phyloP scores from a whole-genome alignment of 805 yeast genomes.

The Suhomyces faveliae region DNA sequence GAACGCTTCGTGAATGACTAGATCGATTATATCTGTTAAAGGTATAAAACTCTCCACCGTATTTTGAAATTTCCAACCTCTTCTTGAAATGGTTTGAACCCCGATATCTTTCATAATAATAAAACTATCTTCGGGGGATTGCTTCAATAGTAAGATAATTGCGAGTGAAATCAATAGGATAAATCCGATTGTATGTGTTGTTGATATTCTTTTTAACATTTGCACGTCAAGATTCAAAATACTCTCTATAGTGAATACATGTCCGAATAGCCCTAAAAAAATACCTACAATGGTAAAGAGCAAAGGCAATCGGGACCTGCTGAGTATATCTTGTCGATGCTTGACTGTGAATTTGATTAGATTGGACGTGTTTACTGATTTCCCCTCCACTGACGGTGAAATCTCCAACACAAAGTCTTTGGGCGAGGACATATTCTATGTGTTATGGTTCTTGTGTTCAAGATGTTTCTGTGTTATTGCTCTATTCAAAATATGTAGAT shows the following conservation, averaged over 20 bases:
- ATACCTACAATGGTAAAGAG: neutral
- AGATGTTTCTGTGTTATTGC: neutral
- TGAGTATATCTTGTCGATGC: slow-evolving; percentile 9
- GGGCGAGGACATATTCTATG: slow-evolving; percentile 24
- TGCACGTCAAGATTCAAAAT: neutral
- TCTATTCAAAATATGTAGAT: slow-evolving; percentile 10
- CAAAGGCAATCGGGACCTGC: neutral
- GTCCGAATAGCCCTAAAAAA: neutral
- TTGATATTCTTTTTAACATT: no score
- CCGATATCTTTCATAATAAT: slow-evolving; percentile 47
- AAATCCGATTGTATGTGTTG: neutral
- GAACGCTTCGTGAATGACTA: slow-evolving; percentile 76
- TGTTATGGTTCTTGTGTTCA: neutral
- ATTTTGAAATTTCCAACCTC: slow-evolving; percentile 20
- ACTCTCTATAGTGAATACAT: neutral
- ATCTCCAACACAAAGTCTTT: slow-evolving; percentile 31
- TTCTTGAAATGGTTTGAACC: slow-evolving; percentile 39
- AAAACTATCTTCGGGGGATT: slow-evolving; percentile 42
- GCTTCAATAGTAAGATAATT: slow-evolving; percentile 21
- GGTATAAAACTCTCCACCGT: slow-evolving; percentile 51
- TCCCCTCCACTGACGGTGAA: slow-evolving; percentile 18
- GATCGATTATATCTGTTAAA: slow-evolving; percentile 53
- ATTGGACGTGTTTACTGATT: slow-evolving; percentile 11
- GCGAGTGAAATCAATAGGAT: neutral
- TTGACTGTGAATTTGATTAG: slow-evolving; percentile 20